Evolutionary conservation across 2,329 filamentous ascomycete species (phyloP).

Genomic region (Sarocladiaceae sp.): DNA sequence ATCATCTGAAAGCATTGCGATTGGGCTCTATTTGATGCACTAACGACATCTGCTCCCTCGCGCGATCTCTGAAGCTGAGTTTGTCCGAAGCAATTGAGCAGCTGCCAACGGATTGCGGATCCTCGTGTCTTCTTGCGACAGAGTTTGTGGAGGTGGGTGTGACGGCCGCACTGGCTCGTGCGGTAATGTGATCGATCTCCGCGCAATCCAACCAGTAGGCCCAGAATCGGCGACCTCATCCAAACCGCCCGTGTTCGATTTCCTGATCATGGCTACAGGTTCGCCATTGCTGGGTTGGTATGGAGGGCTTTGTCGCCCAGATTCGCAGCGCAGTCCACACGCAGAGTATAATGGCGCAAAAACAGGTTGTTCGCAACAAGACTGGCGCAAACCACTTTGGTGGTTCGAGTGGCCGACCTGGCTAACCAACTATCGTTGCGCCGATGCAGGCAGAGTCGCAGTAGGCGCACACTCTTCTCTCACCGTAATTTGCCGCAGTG

Average conservation of each 20-base stretch:
- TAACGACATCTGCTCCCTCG: too few relatives aligned
- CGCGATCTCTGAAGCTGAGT: too few relatives aligned
- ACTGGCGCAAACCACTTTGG: not conserved
- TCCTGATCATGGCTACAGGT: too few relatives aligned
- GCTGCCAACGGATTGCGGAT: not conserved
- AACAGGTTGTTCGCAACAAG: not conserved
- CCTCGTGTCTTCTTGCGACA: not conserved
- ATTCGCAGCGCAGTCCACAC: too few relatives aligned
- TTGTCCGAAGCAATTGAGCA: too few relatives aligned
- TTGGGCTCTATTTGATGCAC: too few relatives aligned
- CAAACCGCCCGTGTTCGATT: too few relatives aligned
- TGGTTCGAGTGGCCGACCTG: too few relatives aligned
- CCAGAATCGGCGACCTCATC: not conserved
- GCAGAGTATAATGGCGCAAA: not conserved
- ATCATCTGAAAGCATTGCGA: too few relatives aligned
- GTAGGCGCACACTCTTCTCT: not conserved
- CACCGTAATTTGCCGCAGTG: slow-evolving; percentile 8
- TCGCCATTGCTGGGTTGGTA: too few relatives aligned
- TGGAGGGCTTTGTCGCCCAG: too few relatives aligned
- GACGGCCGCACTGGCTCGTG: not conserved
- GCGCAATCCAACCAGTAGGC: not conserved
- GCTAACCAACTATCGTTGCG: too few relatives aligned
- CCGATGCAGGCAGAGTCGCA: slow-evolving; percentile 9
- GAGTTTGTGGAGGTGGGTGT: slow-evolving; percentile 2
- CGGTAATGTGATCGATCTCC: not conserved